Evolutionary conservation across 2,329 filamentous ascomycete genomes (phyloP).

Genomic region (Fusarium sulawesiense): DNA sequence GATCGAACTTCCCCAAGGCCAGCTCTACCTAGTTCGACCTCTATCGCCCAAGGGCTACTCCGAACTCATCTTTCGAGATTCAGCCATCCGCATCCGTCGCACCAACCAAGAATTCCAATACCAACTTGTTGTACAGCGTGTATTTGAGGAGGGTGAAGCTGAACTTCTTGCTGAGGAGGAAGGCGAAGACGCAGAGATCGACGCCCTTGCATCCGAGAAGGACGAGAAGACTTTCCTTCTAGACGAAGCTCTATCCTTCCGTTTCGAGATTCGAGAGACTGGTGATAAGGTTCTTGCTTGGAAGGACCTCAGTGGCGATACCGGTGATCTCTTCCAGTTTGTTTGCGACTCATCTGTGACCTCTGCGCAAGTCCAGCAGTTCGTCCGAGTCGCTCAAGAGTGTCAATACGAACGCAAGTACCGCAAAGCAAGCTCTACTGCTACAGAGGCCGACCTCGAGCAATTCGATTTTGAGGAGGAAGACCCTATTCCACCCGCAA

Average conservation of each 20-base stretch:
- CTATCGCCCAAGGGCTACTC: slow-evolving; percentile 97
- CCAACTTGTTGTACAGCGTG: slow-evolving; percentile 94
- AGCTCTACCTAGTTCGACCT: slow-evolving; percentile 96
- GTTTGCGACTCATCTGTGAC: slow-evolving; percentile 84
- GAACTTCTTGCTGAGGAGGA: slow-evolving; percentile 91
- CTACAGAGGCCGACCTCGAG: slow-evolving; percentile 81
- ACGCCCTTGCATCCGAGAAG: slow-evolving; percentile 80
- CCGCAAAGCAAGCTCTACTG: slow-evolving; percentile 80
- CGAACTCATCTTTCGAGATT: slow-evolving; percentile 98
- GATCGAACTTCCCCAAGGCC: slow-evolving; percentile 93
- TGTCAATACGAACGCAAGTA: slow-evolving; percentile 99
- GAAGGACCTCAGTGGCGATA: slow-evolving; percentile 93
- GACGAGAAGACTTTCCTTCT: slow-evolving; percentile 98
- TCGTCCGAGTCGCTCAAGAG: slow-evolving; percentile 85
- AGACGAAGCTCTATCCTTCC: slow-evolving; percentile 90
- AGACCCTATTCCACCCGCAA: slow-evolving; percentile 72
- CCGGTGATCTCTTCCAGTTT: slow-evolving; percentile 96
- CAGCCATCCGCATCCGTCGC: slow-evolving; percentile 88
- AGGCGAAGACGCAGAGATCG: slow-evolving; percentile 80
- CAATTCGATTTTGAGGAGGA: slow-evolving; percentile 83
- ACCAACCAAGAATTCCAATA: slow-evolving; percentile 97
- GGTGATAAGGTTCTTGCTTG: slow-evolving; percentile 91
- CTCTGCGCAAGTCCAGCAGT: slow-evolving; percentile 78
- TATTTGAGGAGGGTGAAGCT: slow-evolving; percentile 97
- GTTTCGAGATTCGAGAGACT: slow-evolving; percentile 81